Conservation (phyloP, 1,139 yeast genomes). For the Geotrichum candidum region DNA sequence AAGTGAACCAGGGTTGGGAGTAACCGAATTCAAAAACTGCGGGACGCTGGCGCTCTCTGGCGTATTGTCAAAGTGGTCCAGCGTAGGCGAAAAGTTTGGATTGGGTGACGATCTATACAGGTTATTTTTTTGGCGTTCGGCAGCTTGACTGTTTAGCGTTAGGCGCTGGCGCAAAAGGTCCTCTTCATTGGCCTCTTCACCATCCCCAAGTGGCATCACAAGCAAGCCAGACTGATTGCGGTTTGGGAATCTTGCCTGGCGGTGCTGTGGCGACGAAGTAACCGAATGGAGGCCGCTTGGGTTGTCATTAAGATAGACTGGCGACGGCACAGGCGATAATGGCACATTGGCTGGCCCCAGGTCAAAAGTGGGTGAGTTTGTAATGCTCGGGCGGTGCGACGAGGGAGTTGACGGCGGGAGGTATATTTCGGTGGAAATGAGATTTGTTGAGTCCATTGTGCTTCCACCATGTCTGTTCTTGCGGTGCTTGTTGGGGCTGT, state of each 20-base stretch:
- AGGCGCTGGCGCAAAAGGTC: conserved; percentile 14
- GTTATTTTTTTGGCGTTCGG: conserved; percentile 16
- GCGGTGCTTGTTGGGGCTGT: conserved; percentile 12
- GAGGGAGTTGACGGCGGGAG: conserved; percentile 21
- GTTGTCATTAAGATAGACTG: conserved; percentile 9
- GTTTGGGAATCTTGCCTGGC: neutral
- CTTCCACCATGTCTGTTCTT: conserved; percentile 16
- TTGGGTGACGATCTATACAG: conserved; percentile 25
- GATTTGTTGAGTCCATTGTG: conserved; percentile 12
- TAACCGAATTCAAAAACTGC: conserved; percentile 23
- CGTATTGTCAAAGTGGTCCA: conserved; percentile 22
- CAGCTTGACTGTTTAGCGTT: conserved; percentile 8
- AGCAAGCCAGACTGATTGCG: conserved; percentile 5
- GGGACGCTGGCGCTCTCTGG: conserved; percentile 24
- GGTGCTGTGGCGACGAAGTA: conserved; percentile 13
- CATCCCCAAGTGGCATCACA: conserved; percentile 13
- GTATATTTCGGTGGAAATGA: conserved; percentile 15
- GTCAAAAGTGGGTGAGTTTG: conserved; percentile 17
- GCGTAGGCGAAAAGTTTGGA: conserved; percentile 25
- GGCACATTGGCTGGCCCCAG: conserved; percentile 5
- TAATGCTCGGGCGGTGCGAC: conserved; percentile 7
- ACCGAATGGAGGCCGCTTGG: conserved; percentile 15
- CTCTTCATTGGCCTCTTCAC: conserved; percentile 9
- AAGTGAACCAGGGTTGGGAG: conserved; percentile 20
- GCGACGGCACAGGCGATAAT: conserved; percentile 14